These are phyloP conservation scores for Nephelium lappaceum DNA, from an alignment of 345 rosid species.

Conservation along the genomic window DNA sequence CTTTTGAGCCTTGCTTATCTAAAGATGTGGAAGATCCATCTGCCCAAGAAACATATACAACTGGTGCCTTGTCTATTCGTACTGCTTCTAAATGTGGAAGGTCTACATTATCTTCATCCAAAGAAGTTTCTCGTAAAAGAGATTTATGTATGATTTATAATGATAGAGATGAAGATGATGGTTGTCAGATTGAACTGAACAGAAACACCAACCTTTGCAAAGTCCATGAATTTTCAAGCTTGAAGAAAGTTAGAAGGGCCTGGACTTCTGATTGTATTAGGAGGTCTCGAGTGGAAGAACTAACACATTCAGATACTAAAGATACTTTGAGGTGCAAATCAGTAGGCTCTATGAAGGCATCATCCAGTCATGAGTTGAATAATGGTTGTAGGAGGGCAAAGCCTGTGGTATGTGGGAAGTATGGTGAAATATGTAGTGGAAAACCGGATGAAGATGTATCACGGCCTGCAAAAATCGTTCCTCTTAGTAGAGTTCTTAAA, in stretches of 20 bases:
- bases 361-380: slow-evolving; percentile 25
- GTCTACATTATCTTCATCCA: slow-evolving; percentile 23
- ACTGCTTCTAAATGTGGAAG: slow-evolving; percentile 19
- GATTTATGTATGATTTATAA: slow-evolving; percentile 23
- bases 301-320: slow-evolving; percentile 15
- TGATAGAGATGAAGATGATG: slow-evolving; percentile 19
- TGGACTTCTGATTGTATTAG: slow-evolving; percentile 16
- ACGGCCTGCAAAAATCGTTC: slow-evolving; percentile 40
- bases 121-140: slow-evolving; percentile 34
- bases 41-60: slow-evolving; percentile 13
- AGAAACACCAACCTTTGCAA: slow-evolving; percentile 10
- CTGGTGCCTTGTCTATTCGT: slow-evolving; percentile 15
- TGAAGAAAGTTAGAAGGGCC: slow-evolving; percentile 31
- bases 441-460: slow-evolving; percentile 25
- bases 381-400: slow-evolving; percentile 26
- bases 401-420: slow-evolving; percentile 52
- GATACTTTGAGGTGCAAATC: slow-evolving; percentile 12
- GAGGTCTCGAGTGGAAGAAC: slow-evolving; percentile 19
- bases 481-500: slow-evolving; percentile 47
- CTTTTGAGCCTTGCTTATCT: slow-evolving; percentile 22
- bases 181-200: slow-evolving; percentile 11
- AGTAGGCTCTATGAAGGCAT: slow-evolving; percentile 16
- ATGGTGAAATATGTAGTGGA: slow-evolving; percentile 41
- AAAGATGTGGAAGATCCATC: slow-evolving; percentile 28
- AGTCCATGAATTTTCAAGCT: slow-evolving; percentile 16